These are phyloP conservation scores for Neurospora sp. DNA, from an alignment of 495 filamentous ascomycete species.

Conservation along the genomic window DNA sequence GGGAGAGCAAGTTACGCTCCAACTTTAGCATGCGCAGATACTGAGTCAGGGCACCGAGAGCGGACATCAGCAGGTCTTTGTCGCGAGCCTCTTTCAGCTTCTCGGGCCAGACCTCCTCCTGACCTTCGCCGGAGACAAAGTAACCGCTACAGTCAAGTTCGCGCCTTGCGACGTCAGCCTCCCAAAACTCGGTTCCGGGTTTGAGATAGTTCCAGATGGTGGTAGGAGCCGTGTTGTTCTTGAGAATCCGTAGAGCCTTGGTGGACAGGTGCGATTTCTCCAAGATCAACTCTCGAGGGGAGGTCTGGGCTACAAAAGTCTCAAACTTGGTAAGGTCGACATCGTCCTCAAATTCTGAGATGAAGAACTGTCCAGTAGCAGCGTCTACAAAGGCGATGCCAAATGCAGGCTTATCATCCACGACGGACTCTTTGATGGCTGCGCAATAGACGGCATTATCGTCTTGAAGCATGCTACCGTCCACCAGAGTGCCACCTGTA, in stretches of 20 bases:
- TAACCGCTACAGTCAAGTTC: conserved; percentile 78
- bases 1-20: conserved; percentile 75
- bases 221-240: conserved; percentile 86
- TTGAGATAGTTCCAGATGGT: conserved; percentile 96
- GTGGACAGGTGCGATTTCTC: conserved; percentile 81
- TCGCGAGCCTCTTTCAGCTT: conserved; percentile 61
- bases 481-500: conserved; percentile 86
- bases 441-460: conserved; percentile 97
- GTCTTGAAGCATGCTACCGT: conserved; percentile 93
- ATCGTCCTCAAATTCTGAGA: conserved; percentile 88
- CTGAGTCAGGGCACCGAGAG: conserved; percentile 79
- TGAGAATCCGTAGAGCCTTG: conserved; percentile 84
- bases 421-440: conserved; percentile 81
- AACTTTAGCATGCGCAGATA: conserved; percentile 86
- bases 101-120: conserved; percentile 66
- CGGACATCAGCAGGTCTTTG: conserved; percentile 82
- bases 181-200: conserved; percentile 84
- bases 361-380: conserved; percentile 87
- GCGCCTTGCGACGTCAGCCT: conserved; percentile 65
- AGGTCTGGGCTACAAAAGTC: conserved; percentile 89
- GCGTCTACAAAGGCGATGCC: conserved; percentile 94
- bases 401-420: conserved; percentile 71
- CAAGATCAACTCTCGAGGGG: conserved; percentile 79
- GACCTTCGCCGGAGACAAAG: conserved; percentile 55
- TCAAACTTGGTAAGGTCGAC: conserved; percentile 94